These are phyloP conservation scores for Monosporascus sp. DNA, from an alignment of 2,329 filamentous ascomycete species.

Conservation along the genomic window DNA sequence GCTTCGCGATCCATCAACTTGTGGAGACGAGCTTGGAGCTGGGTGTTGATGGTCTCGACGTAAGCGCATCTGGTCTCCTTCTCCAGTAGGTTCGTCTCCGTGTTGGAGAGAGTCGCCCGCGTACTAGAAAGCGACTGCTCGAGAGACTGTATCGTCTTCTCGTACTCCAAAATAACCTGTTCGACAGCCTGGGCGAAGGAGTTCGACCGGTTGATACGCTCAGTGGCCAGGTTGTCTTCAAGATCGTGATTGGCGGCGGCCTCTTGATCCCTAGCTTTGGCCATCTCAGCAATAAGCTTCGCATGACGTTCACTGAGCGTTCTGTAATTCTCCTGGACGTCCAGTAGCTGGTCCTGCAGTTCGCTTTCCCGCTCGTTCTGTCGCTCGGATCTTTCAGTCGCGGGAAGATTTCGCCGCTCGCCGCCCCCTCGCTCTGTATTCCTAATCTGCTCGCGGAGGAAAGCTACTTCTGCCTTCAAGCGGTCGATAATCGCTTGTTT, in stretches of 20 bases:
- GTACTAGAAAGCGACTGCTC: conserved; percentile 90
- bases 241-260: conserved; percentile 51
- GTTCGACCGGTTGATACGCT: conserved; percentile 88
- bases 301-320: conserved; percentile 88
- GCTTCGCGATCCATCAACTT: conserved; percentile 89
- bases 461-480: conserved; percentile 87
- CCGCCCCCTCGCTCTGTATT: conserved; percentile 66
- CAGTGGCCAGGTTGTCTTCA: conserved; percentile 65
- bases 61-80: conserved; percentile 93
- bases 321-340: conserved; percentile 91
- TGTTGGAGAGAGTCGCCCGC: conserved; percentile 72
- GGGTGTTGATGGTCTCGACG: conserved; percentile 83
- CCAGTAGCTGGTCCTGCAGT: conserved; percentile 87
- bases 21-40: conserved; percentile 84
- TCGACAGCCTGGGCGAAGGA: conserved; percentile 95
- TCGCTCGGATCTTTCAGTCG: conserved; percentile 70
- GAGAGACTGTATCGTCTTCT: conserved; percentile 93
- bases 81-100: conserved; percentile 82
- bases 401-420: conserved; percentile 47
- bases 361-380: conserved; percentile 82
- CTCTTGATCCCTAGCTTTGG: conserved; percentile 72
- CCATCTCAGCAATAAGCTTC: conserved; percentile 91
- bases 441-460: conserved; percentile 88
- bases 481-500: conserved; percentile 92
- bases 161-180: conserved; percentile 93